Evolutionary conservation across 2,329 filamentous ascomycete genomes (phyloP).

Genomic region (Colletotrichum falcatum): DNA sequence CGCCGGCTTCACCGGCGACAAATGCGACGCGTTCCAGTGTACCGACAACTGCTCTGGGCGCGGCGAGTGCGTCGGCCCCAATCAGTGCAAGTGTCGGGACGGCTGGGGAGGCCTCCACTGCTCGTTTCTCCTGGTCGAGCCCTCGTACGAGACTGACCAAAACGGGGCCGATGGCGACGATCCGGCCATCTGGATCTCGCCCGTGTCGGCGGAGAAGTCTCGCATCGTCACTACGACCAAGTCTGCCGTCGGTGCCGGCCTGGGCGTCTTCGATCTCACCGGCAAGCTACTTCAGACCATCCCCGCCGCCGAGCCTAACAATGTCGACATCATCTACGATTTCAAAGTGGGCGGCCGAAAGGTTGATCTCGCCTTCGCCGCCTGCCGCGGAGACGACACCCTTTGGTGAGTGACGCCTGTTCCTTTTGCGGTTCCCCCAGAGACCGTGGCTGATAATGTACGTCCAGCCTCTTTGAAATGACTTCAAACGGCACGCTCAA

Average conservation of each 20-base stretch:
- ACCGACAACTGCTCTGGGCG: slow-evolving; percentile 55
- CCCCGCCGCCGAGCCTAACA: slow-evolving; percentile 61
- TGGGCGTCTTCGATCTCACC: slow-evolving; percentile 61
- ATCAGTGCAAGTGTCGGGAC: slow-evolving; percentile 54
- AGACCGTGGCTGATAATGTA: neutral
- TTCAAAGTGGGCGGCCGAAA: slow-evolving; percentile 57
- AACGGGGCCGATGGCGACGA: slow-evolving; percentile 60
- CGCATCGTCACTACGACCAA: slow-evolving; percentile 66
- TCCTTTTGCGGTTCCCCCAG: no score
- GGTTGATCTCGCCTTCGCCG: slow-evolving; percentile 62
- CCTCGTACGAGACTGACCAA: slow-evolving; percentile 57
- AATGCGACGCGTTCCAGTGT: slow-evolving; percentile 54
- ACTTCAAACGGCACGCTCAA: slow-evolving; percentile 57
- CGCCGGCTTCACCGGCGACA: slow-evolving; percentile 53
- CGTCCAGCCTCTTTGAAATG: slow-evolving; percentile 60
- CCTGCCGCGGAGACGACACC: slow-evolving; percentile 63
- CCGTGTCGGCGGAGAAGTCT: slow-evolving; percentile 54
- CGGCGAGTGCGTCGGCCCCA: slow-evolving; percentile 56
- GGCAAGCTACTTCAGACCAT: slow-evolving; percentile 61
- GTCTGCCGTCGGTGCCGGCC: slow-evolving; percentile 60
- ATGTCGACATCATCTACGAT: slow-evolving; percentile 65
- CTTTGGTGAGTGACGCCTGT: slow-evolving; percentile 57
- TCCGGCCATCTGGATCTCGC: slow-evolving; percentile 62
- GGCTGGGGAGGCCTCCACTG: slow-evolving; percentile 60
- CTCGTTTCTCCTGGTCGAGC: slow-evolving; percentile 56